phyloP scores from a whole-genome alignment of 257 asterid species.

The Primulina huaijiensis region DNA sequence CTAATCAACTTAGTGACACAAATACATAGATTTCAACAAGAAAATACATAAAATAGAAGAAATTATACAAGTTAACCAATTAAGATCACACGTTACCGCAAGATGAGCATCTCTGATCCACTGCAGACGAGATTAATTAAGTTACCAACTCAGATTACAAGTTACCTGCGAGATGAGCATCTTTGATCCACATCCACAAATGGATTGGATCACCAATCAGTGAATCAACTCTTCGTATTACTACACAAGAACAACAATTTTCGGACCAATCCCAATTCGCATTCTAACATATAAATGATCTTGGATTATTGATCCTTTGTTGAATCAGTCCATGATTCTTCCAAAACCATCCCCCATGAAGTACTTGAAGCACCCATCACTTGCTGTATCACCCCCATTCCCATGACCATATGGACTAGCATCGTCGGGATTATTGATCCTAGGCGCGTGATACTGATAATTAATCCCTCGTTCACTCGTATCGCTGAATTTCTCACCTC shows the following conservation, averaged over 20 bases:
- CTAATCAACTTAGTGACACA: not conserved
- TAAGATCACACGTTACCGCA: no score
- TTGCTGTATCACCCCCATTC: slow-evolving; percentile 31
- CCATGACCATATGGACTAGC: slow-evolving; percentile 22
- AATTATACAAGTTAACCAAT: no score
- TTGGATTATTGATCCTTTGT: slow-evolving; percentile 23
- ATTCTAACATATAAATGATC: slow-evolving; percentile 1
- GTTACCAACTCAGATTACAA: not conserved
- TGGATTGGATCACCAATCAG: no score
- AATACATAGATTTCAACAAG: not conserved
- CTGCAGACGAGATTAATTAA: no score
- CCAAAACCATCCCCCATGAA: slow-evolving; percentile 72
- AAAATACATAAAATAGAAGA: not conserved
- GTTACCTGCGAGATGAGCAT: not conserved
- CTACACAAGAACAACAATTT: not conserved
- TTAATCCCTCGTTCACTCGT: slow-evolving; percentile 29
- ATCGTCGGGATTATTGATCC: slow-evolving; percentile 34
- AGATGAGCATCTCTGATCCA: no score
- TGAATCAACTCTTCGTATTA: no score
- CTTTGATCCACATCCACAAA: not conserved
- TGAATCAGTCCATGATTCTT: slow-evolving; percentile 48
- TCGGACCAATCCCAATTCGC: not conserved
- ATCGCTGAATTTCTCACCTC: slow-evolving; percentile 29
- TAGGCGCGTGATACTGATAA: slow-evolving; percentile 26
- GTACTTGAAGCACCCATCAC: slow-evolving; percentile 64